Conservation (phyloP, 495 filamentous ascomycete genomes). For the Trichoderma virens region DNA sequence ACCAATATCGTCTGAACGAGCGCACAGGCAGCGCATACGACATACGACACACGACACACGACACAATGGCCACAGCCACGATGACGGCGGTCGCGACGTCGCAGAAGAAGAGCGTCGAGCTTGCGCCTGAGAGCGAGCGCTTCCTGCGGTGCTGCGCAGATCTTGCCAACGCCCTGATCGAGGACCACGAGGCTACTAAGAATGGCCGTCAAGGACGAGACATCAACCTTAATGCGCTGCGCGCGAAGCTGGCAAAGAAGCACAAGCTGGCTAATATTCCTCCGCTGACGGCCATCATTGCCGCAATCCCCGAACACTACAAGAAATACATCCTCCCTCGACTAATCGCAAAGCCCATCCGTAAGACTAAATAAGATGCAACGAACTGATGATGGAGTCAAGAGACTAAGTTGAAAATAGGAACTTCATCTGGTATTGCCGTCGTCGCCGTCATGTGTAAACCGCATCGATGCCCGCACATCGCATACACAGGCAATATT, state of each 20-base stretch:
- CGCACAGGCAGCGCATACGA: not conserved
- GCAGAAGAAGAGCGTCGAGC: conserved; percentile 58
- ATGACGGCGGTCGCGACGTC: conserved; percentile 28
- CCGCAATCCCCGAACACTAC: conserved; percentile 94
- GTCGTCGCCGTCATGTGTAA: conserved; percentile 99
- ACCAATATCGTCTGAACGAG: not conserved
- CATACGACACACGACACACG: not conserved
- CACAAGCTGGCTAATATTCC: conserved; percentile 78
- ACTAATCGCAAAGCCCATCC: conserved; percentile 91
- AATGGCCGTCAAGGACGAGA: conserved; percentile 66
- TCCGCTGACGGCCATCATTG: conserved; percentile 92
- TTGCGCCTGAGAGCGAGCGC: conserved; percentile 86
- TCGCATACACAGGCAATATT: conserved; percentile 95
- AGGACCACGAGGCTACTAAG: conserved; percentile 79
- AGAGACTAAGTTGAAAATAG: conserved; percentile 29
- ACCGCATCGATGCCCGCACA: conserved; percentile 94
- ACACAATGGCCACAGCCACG: conserved; percentile 37
- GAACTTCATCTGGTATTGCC: conserved; percentile 94
- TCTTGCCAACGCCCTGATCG: conserved; percentile 84
- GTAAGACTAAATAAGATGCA: conserved; percentile 37
- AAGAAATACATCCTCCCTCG: conserved; percentile 98
- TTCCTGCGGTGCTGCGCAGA: conserved; percentile 91
- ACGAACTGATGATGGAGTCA: not conserved
- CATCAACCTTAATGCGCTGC: conserved; percentile 85
- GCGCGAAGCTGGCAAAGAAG: conserved; percentile 85